Percentiles rank a stretch among this genome's conserved stretches.
Evolutionary conservation across 768 basidiomycete species (phyloP).

Genomic region (Boletus fagicola): DNA sequence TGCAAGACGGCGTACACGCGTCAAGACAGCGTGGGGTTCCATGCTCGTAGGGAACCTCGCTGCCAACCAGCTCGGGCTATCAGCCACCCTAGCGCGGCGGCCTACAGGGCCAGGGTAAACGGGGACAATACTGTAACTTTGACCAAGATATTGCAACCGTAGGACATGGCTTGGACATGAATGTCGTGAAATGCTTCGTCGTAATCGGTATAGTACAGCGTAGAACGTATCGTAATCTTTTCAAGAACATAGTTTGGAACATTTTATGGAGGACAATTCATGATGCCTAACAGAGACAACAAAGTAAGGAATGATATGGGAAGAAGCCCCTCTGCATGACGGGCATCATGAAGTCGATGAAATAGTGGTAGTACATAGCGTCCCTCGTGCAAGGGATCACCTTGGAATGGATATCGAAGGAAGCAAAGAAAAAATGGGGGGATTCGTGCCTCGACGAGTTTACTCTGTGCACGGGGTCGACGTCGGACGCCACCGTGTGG

Average conservation of each 20-base stretch:
- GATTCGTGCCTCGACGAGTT: not conserved
- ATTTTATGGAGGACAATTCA: not conserved
- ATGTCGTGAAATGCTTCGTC: not conserved
- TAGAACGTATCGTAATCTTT: constrained; percentile 20
- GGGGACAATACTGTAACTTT: constrained; percentile 15
- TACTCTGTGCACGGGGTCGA: not conserved
- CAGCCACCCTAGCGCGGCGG: constrained; percentile 16
- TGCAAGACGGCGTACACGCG: constrained; percentile 15
- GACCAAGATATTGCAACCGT: constrained; percentile 15
- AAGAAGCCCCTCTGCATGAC: constrained; percentile 2
- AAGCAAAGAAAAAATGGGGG: not conserved
- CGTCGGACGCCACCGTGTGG: constrained; percentile 1
- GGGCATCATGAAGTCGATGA: constrained; percentile 5
- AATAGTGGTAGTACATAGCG: constrained; percentile 1
- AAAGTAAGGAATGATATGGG: not conserved
- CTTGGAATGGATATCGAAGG: not conserved
- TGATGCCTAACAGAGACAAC: constrained; percentile 9
- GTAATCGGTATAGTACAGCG: constrained; percentile 18
- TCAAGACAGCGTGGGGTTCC: constrained; percentile 15
- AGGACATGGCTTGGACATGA: not conserved
- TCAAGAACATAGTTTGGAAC: not conserved
- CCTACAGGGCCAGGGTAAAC: constrained; percentile 6
- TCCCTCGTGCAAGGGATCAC: not conserved
- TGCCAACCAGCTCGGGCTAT: constrained; percentile 5
- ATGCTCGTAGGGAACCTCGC: not conserved